A percentile compares a stretch with the other conserved stretches of the same genome.
Evolutionary conservation across 2,329 filamentous ascomycete species (phyloP).

Genomic region (Ophiostoma montium): DNA sequence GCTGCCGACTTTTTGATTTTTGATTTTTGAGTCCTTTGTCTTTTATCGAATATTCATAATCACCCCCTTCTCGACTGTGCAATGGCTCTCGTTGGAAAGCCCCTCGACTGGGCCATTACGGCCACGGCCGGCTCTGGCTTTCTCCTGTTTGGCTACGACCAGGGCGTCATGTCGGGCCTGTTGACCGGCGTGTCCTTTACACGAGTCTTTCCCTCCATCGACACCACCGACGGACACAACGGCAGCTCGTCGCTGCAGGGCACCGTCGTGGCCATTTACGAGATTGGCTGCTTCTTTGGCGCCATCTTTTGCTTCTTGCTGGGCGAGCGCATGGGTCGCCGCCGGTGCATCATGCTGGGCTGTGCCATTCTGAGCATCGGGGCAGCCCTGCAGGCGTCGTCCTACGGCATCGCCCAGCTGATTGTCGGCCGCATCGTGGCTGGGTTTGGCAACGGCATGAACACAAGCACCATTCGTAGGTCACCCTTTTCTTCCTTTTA

Average conservation of each 20-base stretch:
- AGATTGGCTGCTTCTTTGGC: constrained; percentile 19
- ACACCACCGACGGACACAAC: constrained; percentile 12
- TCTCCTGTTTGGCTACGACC: constrained; percentile 13
- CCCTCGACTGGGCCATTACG: not conserved
- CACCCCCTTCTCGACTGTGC: no score
- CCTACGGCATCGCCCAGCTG: constrained; percentile 27
- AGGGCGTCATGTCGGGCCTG: constrained; percentile 34
- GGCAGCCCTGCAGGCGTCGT: constrained; percentile 17
- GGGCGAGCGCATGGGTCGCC: constrained; percentile 7
- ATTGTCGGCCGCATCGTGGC: constrained; percentile 36
- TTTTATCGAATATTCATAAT: no score
- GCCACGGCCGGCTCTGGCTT: not conserved
- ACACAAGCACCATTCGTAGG: constrained; percentile 27
- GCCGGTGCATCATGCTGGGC: constrained; percentile 4
- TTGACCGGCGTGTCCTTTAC: constrained; percentile 34
- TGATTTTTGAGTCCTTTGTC: no score
- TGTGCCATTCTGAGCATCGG: constrained; percentile 3
- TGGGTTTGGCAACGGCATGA: constrained; percentile 39
- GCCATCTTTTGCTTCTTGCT: constrained; percentile 5
- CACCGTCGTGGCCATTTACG: constrained; percentile 32
- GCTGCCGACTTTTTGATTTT: not conserved
- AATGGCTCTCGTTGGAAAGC: not conserved
- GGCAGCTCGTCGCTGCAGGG: constrained; percentile 15
- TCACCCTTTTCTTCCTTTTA: not conserved
- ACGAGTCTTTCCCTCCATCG: constrained; percentile 21